phyloP scores from a whole-genome alignment of 352 stramenopile genomes.

The Globisporangium ultimum region DNA sequence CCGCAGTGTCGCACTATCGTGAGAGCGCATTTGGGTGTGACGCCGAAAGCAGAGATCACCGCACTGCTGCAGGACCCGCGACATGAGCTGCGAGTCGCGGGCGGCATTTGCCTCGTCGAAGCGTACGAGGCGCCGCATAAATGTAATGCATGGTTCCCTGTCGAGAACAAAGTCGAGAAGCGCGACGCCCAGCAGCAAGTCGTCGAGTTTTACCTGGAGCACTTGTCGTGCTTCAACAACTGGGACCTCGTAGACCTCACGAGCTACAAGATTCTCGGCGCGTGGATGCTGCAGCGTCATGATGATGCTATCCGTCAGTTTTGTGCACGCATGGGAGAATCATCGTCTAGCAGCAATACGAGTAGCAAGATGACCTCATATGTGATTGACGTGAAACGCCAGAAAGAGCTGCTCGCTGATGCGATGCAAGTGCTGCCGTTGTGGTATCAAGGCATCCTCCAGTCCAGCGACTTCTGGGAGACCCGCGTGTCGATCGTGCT shows the following conservation, averaged over 20 bases:
- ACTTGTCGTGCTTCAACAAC: slow-evolving; percentile 17
- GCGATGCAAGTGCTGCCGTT: slow-evolving; percentile 3
- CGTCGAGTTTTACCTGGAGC: slow-evolving; percentile 11
- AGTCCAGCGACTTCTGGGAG: slow-evolving; percentile 14
- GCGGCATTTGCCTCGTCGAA: slow-evolving; percentile 18
- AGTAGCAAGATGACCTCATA: too few relatives aligned
- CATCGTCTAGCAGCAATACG: too few relatives aligned
- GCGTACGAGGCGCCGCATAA: slow-evolving; percentile 4
- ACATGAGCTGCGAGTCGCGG: slow-evolving; percentile 15
- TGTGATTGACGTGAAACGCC: too few relatives aligned
- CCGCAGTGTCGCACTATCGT: slow-evolving; percentile 13
- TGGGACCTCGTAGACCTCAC: slow-evolving; percentile 20
- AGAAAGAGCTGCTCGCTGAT: not conserved
- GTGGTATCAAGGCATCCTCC: slow-evolving; percentile 12
- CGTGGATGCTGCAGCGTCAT: slow-evolving; percentile 7
- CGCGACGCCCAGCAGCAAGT: not conserved
- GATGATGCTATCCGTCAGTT: too few relatives aligned
- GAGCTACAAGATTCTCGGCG: slow-evolving; percentile 16
- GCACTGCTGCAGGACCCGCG: slow-evolving; percentile 14
- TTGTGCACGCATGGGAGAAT: too few relatives aligned
- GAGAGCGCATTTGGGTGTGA: slow-evolving; percentile 7
- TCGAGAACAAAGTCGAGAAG: not conserved
- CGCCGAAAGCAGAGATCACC: slow-evolving; percentile 2
- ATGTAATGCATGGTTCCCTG: too few relatives aligned
- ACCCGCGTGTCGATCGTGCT: slow-evolving; percentile 16